Evolutionary conservation across 2,329 filamentous ascomycete species (phyloP), one percentile per base, ranked within the genome.

Genomic region (Pseudogymnoascus sp.): DNA sequence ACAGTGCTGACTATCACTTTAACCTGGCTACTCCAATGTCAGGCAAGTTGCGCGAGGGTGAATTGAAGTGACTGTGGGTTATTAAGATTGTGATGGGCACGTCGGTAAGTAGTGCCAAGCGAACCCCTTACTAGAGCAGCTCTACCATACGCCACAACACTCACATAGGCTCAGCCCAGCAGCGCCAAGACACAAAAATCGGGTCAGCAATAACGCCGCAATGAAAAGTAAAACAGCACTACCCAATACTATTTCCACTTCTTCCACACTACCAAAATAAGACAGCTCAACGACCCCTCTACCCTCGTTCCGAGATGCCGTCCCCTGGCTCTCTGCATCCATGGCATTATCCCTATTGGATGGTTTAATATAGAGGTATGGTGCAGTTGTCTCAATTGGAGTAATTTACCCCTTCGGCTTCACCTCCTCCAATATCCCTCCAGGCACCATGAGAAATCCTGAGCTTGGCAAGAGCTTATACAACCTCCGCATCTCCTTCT

Each of bases 121-220:
- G 6, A 33, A 33, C 49, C 49, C 49, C 49, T 55, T 55, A 55
- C 49, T 52, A 52, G 45, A 52, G 21, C 4, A 19, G 26, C 45
- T 52, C 14, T 33, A 12, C n/a, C n/a, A 12, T 33, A 14, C 31
- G 49, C 29, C 29, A 55, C 29, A 55, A 21, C 10, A 21, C 49
- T 55, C n/a, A 12, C 3, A 14, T 14, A 19, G 49, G 49, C n/a
- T 21, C 49, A 12, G 16, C 29, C 29, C 11, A 33, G 10, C 29
- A 55, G 10, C 29, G 29, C 49, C 29, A 55, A 55, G 49, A 33
- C 29, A 55, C 8, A 55, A 35, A 33, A 33, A 55, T 21, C 29
- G 49, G 49, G 49, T 55, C 49, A 21, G 29, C 16, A 55, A 55
- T 55, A 55, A 55, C 49, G 26, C 49, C 49, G 43, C 43, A 55